Base-by-base conservation (phyloP, 495 filamentous ascomycete genomes). In the Durotheca rogersii region DNA sequence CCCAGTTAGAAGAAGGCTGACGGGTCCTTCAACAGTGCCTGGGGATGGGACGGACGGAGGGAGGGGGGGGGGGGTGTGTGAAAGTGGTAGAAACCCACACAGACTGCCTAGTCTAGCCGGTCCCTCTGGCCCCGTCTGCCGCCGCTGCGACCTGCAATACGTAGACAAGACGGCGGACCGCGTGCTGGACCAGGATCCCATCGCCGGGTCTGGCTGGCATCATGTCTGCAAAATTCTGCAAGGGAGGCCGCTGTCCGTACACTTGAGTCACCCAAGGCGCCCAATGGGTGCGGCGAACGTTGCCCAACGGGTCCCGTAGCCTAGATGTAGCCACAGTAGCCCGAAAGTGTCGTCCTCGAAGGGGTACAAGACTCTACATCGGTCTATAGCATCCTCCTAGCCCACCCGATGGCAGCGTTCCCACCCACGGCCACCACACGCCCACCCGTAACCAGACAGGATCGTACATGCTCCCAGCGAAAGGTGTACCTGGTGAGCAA, bases 201-300 rank as follows among this genome's bases (percentile, higher is more conserved):
- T 59, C 46, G 45, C 50, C 50, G 50, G 56, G 55, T 50, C 54
- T 4, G 25, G 4, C 9, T 4, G 4, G 9, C 9, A 9, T 27
- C 23, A n/a, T n/a, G n/a, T 27, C 23, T 27, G 23, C 23, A 27
- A 27, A 27, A 27, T 27, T 38, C 56, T 53, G 56, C 55, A 59
- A 53, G 56, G 50, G 49, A 53, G 53, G 41, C 51, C 43, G 55
- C 39, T 58, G 48, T 58, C 47, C 48, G n/a, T 27, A 45, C 54
- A 53, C 56, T 46, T 59, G 56, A 59, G 45, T 59, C 56, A 59
- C 56, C 50, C 46, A 45, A 59, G 56, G 56, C 56, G 50, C 56
- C 56, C 56, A 59, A 59, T 59, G 35, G 31, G 18, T 59, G 51
- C 18, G 42, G 17, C 49, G 50, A 50, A 51, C 56, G 56, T 59